Conservation (phyloP, 2,329 filamentous ascomycete genomes). For the Aspergillus hiratsukae region DNA sequence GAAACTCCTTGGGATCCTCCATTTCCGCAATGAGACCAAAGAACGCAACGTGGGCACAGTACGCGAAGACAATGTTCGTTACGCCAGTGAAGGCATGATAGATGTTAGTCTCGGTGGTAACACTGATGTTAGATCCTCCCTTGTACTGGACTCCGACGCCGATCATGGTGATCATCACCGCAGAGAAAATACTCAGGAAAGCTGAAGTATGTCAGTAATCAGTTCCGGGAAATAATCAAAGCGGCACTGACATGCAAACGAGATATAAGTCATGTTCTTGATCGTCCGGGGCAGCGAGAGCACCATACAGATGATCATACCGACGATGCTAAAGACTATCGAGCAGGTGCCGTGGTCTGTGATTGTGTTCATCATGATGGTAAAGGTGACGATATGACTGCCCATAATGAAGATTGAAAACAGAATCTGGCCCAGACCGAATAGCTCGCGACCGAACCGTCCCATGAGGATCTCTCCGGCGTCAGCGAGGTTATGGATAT, state of each 20-base stretch:
- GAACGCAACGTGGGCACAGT: constrained; percentile 65
- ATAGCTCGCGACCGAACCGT: constrained; percentile 56
- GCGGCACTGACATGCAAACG: constrained; percentile 47
- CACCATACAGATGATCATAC: constrained; percentile 54
- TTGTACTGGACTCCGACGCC: constrained; percentile 54
- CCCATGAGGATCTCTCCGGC: constrained; percentile 61
- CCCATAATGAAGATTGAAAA: constrained; percentile 66
- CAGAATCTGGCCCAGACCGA: constrained; percentile 58
- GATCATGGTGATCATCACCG: constrained; percentile 65
- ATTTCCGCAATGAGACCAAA: constrained; percentile 64
- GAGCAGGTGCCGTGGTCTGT: constrained; percentile 60
- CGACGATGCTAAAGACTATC: constrained; percentile 58
- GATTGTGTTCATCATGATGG: constrained; percentile 63
- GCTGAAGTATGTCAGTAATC: constrained; percentile 30
- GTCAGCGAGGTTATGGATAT: constrained; percentile 64
- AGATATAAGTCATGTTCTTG: constrained; percentile 58
- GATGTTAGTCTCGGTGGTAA: constrained; percentile 43
- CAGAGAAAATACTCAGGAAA: constrained; percentile 60
- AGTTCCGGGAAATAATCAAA: not conserved
- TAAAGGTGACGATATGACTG: constrained; percentile 67
- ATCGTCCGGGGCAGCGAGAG: constrained; percentile 60
- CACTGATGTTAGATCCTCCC: constrained; percentile 31
- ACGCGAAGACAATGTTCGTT: constrained; percentile 67
- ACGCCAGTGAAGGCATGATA: constrained; percentile 57
- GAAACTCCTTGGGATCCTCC: constrained; percentile 55